Evolutionary conservation across 306 rosid genomes (phyloP), one percentile per base, ranked within the genome.

Genomic region (Quercus cerris): DNA sequence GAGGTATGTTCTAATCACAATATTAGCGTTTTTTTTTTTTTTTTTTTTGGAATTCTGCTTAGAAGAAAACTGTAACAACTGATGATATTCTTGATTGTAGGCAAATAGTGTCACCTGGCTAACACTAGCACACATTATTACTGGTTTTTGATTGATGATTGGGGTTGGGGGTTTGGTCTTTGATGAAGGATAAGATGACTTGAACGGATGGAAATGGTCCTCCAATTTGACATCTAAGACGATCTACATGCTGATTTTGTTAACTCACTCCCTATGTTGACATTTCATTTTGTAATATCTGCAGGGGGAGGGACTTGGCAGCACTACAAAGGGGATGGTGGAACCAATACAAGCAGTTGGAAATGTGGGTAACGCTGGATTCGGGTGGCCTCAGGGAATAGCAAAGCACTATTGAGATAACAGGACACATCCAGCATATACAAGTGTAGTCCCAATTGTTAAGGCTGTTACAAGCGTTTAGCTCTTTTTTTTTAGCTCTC

Each of bases 271-370:
- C 31, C n/a, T 46, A 13, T 64, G 7, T 64, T 64, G 15, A 31
- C 17, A 46, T 6, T 7, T 31, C 68, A 10, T 9, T 8, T 17
- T 46, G 73, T 2, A 10, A 56, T 25, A 28, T 4, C 64, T 44
- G 74, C 88, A 94, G 98, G 97, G 98, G 44, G 94, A 94, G 80
- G 88, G 94, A 31, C 94, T 92, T 69, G 98, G 98, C 15, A 88
- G 83, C 73, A 85, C 94, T 27, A 81, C 80, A 10, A 90, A 88
- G 81, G 97, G 98, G 18, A 5, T 91, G 86, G 83, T 88, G 73
- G 92, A 91, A 75, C 97, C 98, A 28, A 78, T 89, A 76, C 89
- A 87, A 78, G 91, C 92, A 11, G 83, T 82, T 79, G 91, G 94
- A 54, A 94, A 91, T 75, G 71, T 87, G n/a, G 97, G 94, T 56